phyloP scores from a whole-genome alignment of 352 stramenopile genomes.

The Phytophthora pluvialis region DNA sequence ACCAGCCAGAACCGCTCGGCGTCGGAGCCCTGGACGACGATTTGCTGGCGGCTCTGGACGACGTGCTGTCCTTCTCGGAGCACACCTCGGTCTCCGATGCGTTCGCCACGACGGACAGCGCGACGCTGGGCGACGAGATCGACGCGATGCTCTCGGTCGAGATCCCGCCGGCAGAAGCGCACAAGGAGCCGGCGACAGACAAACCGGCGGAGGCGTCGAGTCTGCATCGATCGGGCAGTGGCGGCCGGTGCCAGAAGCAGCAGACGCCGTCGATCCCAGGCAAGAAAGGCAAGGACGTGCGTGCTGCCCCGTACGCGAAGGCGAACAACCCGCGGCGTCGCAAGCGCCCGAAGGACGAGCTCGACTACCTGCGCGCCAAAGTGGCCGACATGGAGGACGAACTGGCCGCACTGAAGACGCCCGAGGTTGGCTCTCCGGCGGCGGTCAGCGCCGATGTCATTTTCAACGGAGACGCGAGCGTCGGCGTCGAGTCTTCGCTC shows the following conservation, averaged over 20 bases:
- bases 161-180: background rate
- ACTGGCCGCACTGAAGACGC: slow-evolving; percentile 19
- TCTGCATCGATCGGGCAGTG: slow-evolving; percentile 13
- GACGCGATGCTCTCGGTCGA: slow-evolving; percentile 30
- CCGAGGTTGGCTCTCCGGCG: slow-evolving; percentile 15
- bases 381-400: slow-evolving; percentile 45
- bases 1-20: background rate
- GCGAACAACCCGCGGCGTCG: slow-evolving; percentile 31
- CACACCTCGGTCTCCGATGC: slow-evolving; percentile 13
- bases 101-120: slow-evolving; percentile 6
- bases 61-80: slow-evolving; percentile 40
- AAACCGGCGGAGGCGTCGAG: slow-evolving; percentile 2
- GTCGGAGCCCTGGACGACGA: slow-evolving; percentile 30
- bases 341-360: slow-evolving; percentile 47
- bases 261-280: background rate
- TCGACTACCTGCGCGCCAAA: slow-evolving; percentile 43
- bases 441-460: slow-evolving; percentile 19
- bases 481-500: background rate
- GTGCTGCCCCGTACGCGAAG: slow-evolving; percentile 26
- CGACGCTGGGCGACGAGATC: slow-evolving; percentile 16
- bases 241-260: background rate
- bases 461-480: slow-evolving; percentile 10
- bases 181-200: background rate
- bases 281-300: slow-evolving; percentile 26
- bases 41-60: slow-evolving; percentile 38